Evolutionary conservation across 2,329 filamentous ascomycete species (phyloP), one percentile per base, ranked within the genome.

Genomic region (Aspergillus floridensis): DNA sequence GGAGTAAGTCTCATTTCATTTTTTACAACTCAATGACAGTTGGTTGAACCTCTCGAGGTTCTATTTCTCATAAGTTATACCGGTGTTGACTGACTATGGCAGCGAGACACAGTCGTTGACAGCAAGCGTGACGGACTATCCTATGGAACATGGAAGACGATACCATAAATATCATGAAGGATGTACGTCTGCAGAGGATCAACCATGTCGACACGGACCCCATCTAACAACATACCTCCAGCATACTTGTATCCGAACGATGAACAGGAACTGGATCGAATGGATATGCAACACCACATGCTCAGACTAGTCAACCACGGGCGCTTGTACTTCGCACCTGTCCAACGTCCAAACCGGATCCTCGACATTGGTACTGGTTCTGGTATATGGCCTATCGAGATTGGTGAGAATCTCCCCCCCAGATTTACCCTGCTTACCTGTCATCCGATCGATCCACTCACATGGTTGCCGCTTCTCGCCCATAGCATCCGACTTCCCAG

Each of bases 331-430:
- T 74, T 79, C 49, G 77, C 80, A 7, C 81, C 82, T 14, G 67
- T 84, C 3, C 65, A 72, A 12, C 67, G 76, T n/a, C 76, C 77
- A 3, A 69, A 79, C 59, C 76, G 76, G 24, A 80, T 86, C 14
- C 75, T 87, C 10, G 84, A 87, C 65, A 74, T 87, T 10, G 84
- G 84, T 51, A 86, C 83, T 6, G 86, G 86, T 16, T 86, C 84
- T 0, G 86, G 86, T 2, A 85, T 85, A 71, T 90, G 88, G 88
- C 85, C 86, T 12, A 86, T 90, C 59, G 84, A 88, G 66, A 83
- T 91, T 77, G 86, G 85, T 65, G 70, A 59, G 73, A 57, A 53
- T 50, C 38, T 24, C n/a, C 31, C 22, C 14, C 19, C 10, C 26
- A 49, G 24, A 35, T 12, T 57, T 5, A 22, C 49, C 46, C 38